A percentile compares a stretch with the other conserved stretches of the same genome.
Conservation (phyloP, 495 filamentous ascomycete genomes). For the Tetracladium marchalianum region DNA sequence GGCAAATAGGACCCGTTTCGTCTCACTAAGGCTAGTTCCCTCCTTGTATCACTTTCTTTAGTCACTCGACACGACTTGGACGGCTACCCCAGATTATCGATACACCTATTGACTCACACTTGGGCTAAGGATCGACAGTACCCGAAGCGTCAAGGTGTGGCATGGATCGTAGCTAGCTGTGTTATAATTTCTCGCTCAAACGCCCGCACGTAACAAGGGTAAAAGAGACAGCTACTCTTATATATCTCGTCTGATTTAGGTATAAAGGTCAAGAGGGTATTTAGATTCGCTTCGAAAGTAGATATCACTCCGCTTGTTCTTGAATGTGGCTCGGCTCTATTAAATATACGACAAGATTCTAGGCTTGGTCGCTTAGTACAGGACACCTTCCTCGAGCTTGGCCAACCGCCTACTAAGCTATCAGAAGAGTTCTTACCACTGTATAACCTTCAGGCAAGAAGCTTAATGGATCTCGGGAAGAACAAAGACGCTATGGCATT, state of each 20-base stretch:
- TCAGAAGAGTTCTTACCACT: slow-evolving; percentile 12
- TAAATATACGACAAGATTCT: slow-evolving; percentile 13
- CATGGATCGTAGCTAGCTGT: slow-evolving; percentile 14
- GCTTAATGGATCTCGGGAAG: slow-evolving; percentile 7
- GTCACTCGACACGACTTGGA: slow-evolving; percentile 11
- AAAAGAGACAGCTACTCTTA: slow-evolving; percentile 16
- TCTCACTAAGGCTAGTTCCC: slow-evolving; percentile 16
- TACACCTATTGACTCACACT: slow-evolving; percentile 15
- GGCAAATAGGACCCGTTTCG: slow-evolving; percentile 21
- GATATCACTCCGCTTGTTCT: slow-evolving; percentile 15
- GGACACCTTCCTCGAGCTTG: slow-evolving; percentile 5
- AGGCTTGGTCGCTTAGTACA: slow-evolving; percentile 11
- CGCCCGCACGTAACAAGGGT: slow-evolving; percentile 6
- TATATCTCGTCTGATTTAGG: slow-evolving; percentile 20
- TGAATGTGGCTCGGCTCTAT: slow-evolving; percentile 15
- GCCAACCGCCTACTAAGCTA: slow-evolving; percentile 4
- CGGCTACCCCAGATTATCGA: slow-evolving; percentile 9
- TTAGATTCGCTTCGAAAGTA: slow-evolving; percentile 5
- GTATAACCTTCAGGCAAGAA: slow-evolving; percentile 14
- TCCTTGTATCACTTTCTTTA: slow-evolving; percentile 20
- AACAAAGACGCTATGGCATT: slow-evolving; percentile 12
- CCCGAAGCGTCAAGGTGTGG: slow-evolving; percentile 6
- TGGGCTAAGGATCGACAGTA: slow-evolving; percentile 16
- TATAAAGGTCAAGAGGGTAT: slow-evolving; percentile 8
- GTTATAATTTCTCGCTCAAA: slow-evolving; percentile 14